phyloP scores from a whole-genome alignment of 1,284 basidiomycete species.

The Flammula alnicola region DNA sequence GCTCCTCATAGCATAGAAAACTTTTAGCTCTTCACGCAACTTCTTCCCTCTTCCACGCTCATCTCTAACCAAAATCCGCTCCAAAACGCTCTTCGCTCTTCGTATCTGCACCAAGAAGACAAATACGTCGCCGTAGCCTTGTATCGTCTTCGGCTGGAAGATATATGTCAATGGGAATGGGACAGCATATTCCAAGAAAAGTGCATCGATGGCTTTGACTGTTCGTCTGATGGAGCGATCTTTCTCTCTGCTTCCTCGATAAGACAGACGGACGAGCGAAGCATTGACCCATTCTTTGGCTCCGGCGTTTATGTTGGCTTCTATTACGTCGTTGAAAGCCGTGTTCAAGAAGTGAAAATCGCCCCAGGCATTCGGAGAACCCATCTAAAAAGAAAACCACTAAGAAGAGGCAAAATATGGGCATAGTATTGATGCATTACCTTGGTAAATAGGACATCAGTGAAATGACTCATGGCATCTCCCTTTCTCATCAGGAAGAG shows the following conservation, averaged over 20 bases:
- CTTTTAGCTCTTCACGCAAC: conserved; percentile 55
- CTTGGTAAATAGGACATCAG: conserved; percentile 73
- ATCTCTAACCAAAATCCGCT: conserved; percentile 66
- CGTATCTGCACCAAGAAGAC: conserved; percentile 79
- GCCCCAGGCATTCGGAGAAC: conserved; percentile 69
- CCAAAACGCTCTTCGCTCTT: conserved; percentile 72
- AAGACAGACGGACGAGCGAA: conserved; percentile 75
- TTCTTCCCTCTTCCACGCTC: conserved; percentile 38
- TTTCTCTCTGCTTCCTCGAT: conserved; percentile 51
- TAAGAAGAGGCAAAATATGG: conserved; percentile 1
- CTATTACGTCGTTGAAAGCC: conserved; percentile 71
- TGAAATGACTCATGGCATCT: conserved; percentile 74
- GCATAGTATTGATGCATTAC: conserved; percentile 39
- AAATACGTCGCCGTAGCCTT: conserved; percentile 73
- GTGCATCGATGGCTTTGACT: conserved; percentile 66
- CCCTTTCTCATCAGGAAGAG: conserved; percentile 76
- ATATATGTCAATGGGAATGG: conserved; percentile 85
- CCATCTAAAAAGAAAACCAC: conserved; percentile 56
- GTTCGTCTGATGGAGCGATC: conserved; percentile 50
- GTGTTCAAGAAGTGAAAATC: conserved; percentile 87
- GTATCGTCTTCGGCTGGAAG: conserved; percentile 64
- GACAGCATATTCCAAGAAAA: conserved; percentile 75
- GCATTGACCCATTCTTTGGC: conserved; percentile 66
- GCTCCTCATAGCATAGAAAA: conserved; percentile 74
- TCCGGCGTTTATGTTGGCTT: conserved; percentile 49